phyloP scores from a whole-genome alignment of 1,284 basidiomycete genomes.

The Sporisorium sorghi region DNA sequence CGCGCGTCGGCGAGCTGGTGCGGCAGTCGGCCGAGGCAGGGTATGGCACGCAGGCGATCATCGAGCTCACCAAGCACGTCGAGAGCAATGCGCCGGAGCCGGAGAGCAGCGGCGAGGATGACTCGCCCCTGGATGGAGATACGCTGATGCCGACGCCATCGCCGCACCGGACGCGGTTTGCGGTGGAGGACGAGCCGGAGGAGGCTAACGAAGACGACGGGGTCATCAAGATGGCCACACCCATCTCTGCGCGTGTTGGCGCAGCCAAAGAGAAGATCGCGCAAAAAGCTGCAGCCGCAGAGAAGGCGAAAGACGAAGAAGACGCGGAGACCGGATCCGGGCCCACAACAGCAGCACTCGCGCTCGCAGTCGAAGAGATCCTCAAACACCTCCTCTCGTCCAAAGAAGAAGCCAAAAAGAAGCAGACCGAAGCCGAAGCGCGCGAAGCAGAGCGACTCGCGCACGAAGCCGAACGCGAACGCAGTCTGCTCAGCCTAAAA shows the following conservation, averaged over 20 bases:
- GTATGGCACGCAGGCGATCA: slow-evolving; percentile 52
- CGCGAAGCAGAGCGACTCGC: slow-evolving; percentile 34
- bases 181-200: slow-evolving; percentile 30
- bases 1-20: slow-evolving; percentile 32
- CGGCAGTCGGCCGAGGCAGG: slow-evolving; percentile 45
- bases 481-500: slow-evolving; percentile 25
- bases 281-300: slow-evolving; percentile 1
- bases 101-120: slow-evolving; percentile 7
- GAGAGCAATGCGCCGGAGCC: slow-evolving; percentile 34
- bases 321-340: slow-evolving; percentile 13
- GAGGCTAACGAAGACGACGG: slow-evolving; percentile 21
- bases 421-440: slow-evolving; percentile 33
- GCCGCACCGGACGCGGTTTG: slow-evolving; percentile 33
- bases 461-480: slow-evolving; percentile 27
- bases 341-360: slow-evolving; percentile 45
- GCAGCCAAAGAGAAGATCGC: slow-evolving; percentile 19
- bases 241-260: slow-evolving; percentile 17
- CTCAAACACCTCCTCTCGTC: slow-evolving; percentile 60
- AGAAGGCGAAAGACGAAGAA: slow-evolving; percentile 7
- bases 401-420: slow-evolving; percentile 55
- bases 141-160: slow-evolving; percentile 39
- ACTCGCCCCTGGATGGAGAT: slow-evolving; percentile 21
- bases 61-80: slow-evolving; percentile 45
- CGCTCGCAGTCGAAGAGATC: slow-evolving; percentile 62
- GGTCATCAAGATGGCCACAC: slow-evolving; percentile 34